Evolutionary conservation across 495 filamentous ascomycete species (phyloP), one percentile per base, ranked within the genome.

Genomic region (Cryomyces antarcticus): DNA sequence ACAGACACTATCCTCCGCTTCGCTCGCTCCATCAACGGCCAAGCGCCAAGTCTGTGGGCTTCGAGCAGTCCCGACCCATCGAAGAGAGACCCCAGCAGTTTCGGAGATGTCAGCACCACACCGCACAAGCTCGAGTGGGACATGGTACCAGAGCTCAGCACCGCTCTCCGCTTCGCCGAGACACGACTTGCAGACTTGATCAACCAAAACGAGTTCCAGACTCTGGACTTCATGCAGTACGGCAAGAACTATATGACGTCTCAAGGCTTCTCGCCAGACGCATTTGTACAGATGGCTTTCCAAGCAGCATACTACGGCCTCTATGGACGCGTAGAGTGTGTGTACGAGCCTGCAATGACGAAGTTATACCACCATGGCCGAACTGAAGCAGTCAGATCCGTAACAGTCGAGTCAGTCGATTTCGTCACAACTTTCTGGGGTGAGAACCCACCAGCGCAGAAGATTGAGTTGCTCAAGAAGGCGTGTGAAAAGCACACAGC

Each of bases 261-360:
- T 0, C 85, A 84, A 71, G 92, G 92, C 27, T 92, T 96, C 57
- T 95, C 89, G 0, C 89, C 89, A 0, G 89, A 97, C 57, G 89
- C 89, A 1, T 97, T 94, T 50, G 82, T 97, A 30, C 89, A 97
- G 58, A 96, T 96, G 89, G 92, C 89, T 4, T 96, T 94, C 65
- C 89, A 97, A 59, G 89, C 89, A 28, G 89, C 92, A 10, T 96
- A 97, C 65, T 97, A 96, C 53, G 89, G 92, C 29, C 74, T 97
- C 30, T 97, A 97, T 51, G 89, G 89, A 5, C 74, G 84, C 4
- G 69, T 93, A 5, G 89, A 96, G 60, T 92, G 82, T 55, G 88
- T 82, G 3, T 97, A 97, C 57, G 89, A 97, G 60, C 92, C 89
- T 11, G 86, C 89, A 28, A 97, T 97, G 89, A 97, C 89, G 11